Evolutionary conservation across 257 asterid genomes (phyloP), one percentile per base, ranked within the genome.

Genomic region (Nicotiana obtusifolia): DNA sequence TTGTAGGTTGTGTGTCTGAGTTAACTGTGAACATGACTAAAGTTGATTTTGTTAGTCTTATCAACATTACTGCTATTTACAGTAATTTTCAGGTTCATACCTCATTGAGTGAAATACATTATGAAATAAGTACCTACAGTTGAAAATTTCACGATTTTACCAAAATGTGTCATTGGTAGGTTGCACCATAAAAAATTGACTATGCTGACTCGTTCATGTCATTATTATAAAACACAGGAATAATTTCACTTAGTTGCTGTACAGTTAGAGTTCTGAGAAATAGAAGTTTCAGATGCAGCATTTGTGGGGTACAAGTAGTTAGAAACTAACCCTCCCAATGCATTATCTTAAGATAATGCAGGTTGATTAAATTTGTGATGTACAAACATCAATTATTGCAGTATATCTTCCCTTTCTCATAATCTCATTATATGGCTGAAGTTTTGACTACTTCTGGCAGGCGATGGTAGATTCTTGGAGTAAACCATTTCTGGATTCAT

Each of bases 401-500:
- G 16, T 49, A 49, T 22, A 6, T 22, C 61, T 71, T 49, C 41
- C 7, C 0, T 73, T 24, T 47, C 61, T 49, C 16, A 1, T 49
- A 15, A 24, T 47, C 41, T 49, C 16, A 3, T 49, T 49, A 24
- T 75, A 26, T 24, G 22, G 31, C 15, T 75, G 44, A 75, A 15
- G 14, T 73, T 49, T 82, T 64, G 73, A 77, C 77, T 49, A 16
- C 13, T 33, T 76, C 77, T 91, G 85, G 83, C 89, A 95, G 98
- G 84, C 90, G 64, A 91, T 94, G 98, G 76, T 93, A 76, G 90
- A 91, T 82, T 92, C 99, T 10, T 96, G 99, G 99, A 92, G 88
- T 81, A 64, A 66, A 56, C 95, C 97, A 13, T 96, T 93, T 86
- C 87, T 88, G 24, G 81, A 90, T 83, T 76, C 94, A 71, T 96